Base-by-base conservation (phyloP, 1,284 basidiomycete genomes). In the Polyporus tsugae region DNA sequence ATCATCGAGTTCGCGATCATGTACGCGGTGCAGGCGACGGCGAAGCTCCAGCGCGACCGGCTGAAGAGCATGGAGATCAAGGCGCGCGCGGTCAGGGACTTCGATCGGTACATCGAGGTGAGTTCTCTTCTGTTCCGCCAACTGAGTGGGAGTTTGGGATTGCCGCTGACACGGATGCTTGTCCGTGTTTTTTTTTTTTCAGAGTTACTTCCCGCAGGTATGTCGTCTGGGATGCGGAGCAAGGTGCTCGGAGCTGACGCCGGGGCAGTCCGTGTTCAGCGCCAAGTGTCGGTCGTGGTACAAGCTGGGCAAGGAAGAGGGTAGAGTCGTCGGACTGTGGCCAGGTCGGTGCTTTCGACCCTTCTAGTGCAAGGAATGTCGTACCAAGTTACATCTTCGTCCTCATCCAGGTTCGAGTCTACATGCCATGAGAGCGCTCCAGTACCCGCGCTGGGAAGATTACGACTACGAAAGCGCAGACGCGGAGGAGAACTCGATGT, bases 251-350 rank as follows among this genome's bases (percentile, higher is more conserved):
- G n/a, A n/a, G n/a, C n/a, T n/a, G n/a, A n/a, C n/a, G n/a, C n/a
- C n/a, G n/a, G 33, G 22, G 25, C 44, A 89, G 86, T 89, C 87
- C 3, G 87, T 90, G 1, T 91, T 84, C 74, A 83, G 83, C 42
- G 84, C 85, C 65, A 85, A 86, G 66, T 91, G 90, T 73, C 81
- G 84, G 6, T 88, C 88, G 3, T 92, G 90, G 90, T 91, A 91
- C 74, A 91, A 91, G 75, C 81, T 80, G 58, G 88, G 88, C 4
- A 85, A 85, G 68, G 83, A 84, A 72, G 86, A 89, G 67, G 89
- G 90, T 2, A 82, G 86, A 1, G 80, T 90, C 2, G 82, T 83
- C 25, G 88, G 81, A 0, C 78, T 91, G 4, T 91, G 87, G 87
- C 89, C 89, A 33, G 88, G 88, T 85, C 69, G 33, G 77, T 57